Base-by-base conservation (phyloP, 495 filamentous ascomycete species). In the Beverwykella pulmonaria region DNA sequence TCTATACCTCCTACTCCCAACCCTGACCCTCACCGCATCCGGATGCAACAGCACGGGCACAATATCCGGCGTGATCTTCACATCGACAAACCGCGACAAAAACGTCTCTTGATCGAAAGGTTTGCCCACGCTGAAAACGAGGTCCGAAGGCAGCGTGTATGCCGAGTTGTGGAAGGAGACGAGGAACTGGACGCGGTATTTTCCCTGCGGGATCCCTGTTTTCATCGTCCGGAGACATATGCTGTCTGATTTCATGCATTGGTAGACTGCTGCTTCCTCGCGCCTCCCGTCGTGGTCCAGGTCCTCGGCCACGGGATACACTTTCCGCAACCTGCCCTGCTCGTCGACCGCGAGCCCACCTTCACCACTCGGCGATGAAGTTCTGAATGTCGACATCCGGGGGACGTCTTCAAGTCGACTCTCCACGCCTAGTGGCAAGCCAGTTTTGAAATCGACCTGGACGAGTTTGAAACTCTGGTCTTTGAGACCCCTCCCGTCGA, bases 371-470 rank as follows among this genome's bases (percentile, higher is more conserved):
- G 72, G 72, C 25, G 61, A 65, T 14, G 30, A 26, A 4, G 44
- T 67, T 17, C 72, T 66, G 30, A 71, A 65, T 49, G 65, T 32
- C 4, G 52, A 29, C 70, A 70, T 70, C 15, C 49, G 44, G 1
- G 61, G 52, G 32, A 71, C 1, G 30, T 70, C 67, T 23, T 67
- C 60, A 0, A 68, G 52, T 12, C 52, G 39, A 30, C 62, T 22
- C 5, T 25, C 25, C 15, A 68, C 60, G 32, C 72, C 72, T 1
- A 74, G 63, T 27, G 72, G 69, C 36, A 72, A 53, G 6, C 72
- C 72, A 0, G 70, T 75, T 65, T 75, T 75, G 56, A 73, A 75
- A 26, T 75, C 73, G 9, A 75, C 49, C 54, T 75, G 61, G 20
- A 69, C 67, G 36, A 64, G 56, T 2, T 59, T 39, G 49, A 73